These are phyloP conservation scores for Hamamelis virginiana DNA, from an alignment of 164 flowering plant genomes.

Conservation along the genomic window DNA sequence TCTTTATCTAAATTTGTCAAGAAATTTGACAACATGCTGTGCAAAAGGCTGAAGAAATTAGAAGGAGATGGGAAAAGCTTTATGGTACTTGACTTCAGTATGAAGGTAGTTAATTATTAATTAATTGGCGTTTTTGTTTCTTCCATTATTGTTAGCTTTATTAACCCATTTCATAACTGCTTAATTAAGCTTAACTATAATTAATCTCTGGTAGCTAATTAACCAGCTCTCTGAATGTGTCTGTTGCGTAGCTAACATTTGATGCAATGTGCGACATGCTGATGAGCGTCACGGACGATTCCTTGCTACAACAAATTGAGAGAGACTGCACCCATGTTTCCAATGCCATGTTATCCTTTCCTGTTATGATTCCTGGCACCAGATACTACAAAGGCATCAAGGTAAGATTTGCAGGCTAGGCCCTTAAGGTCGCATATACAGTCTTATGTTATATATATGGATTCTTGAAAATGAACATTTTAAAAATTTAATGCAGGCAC, in stretches of 20 bases:
- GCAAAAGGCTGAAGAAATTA: slow-evolving; percentile 27
- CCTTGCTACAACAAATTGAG: slow-evolving; percentile 32
- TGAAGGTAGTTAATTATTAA: no score
- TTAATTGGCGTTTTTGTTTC: no score
- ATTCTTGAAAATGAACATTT: no score
- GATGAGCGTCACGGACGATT: slow-evolving; percentile 38
- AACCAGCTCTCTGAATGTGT: background rate
- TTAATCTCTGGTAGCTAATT: no score
- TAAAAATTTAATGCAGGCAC: slow-evolving; percentile 27
- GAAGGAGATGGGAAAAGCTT: slow-evolving; percentile 38
- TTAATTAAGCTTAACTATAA: no score
- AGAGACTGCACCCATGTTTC: slow-evolving; percentile 31
- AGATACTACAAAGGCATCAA: slow-evolving; percentile 44
- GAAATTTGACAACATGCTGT: slow-evolving; percentile 30
- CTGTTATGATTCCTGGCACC: slow-evolving; percentile 45
- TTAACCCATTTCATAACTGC: no score
- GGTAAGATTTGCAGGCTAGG: slow-evolving; percentile 22
- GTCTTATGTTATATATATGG: no score
- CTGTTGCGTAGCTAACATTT: slow-evolving; percentile 33
- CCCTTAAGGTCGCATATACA: no score
- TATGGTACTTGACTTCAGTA: slow-evolving; percentile 36
- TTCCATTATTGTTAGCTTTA: no score
- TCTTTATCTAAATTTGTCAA: slow-evolving; percentile 30
- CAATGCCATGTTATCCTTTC: slow-evolving; percentile 43
- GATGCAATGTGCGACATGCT: slow-evolving; percentile 51